Base-by-base conservation (phyloP, 2,329 filamentous ascomycete species). In the Monosporascus ibericus region DNA sequence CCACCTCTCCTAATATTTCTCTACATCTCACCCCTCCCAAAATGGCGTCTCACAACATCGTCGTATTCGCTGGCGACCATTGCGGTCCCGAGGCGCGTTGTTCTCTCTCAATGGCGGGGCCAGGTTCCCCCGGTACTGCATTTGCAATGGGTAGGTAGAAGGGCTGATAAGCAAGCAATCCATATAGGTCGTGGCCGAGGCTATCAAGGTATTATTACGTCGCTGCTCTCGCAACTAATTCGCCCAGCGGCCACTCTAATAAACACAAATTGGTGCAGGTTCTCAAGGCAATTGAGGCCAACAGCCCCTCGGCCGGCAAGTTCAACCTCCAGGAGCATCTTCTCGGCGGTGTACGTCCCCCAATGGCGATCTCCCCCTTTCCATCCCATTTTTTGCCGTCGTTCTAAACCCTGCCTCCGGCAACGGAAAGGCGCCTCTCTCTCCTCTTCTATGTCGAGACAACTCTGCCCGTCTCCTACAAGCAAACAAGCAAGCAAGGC, bases 271-370 rank as follows among this genome's bases (percentile, higher is more conserved):
- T 14, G 42, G 18, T 20, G 36, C 65, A 95, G 89, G 75, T 94
- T 60, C 81, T 97, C 67, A 87, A 86, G 68, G 79, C 87, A 5
- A 76, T 97, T 54, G 88, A 95, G 75, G 80, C 85, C 63, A 74
- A 77, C 61, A 85, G 83, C 67, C 80, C 85, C 52, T 81, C 85
- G 60, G 79, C 87, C 51, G 78, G 75, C 69, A 86, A 86, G 65
- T 96, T 97, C 76, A 90, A 94, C 69, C 87, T 96, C 64, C 82
- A 96, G 68, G 84, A 96, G 52, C 90, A 96, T 69, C 79, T 95
- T 52, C 82, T 99, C 53, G 92, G 94, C 65, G 92, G 94, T 65
- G 92, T 59, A 60, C 36, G 57, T 60, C 38, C 36, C 27, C 37
- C 44, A 44, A 18, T 34, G 27, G 40, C 49, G 47, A 17, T 48